Percentiles rank a stretch among this genome's conserved stretches.
phyloP scores from a whole-genome alignment of 768 basidiomycete species.

The Brasilioporus rufonigricans region DNA sequence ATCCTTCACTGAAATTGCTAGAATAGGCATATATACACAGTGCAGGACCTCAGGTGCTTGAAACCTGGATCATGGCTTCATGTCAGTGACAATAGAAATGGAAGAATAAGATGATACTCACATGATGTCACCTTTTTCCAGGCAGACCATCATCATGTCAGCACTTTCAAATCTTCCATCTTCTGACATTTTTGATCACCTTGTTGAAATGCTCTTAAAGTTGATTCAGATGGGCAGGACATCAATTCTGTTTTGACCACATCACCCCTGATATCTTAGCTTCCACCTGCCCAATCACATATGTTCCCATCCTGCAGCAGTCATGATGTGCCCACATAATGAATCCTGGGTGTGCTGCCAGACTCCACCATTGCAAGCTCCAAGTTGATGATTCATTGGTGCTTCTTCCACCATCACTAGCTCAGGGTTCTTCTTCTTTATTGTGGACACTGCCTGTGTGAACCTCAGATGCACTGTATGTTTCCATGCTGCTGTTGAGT shows the following conservation, averaged over 20 bases:
- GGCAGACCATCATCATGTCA: neutral
- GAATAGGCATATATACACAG: neutral
- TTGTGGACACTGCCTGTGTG: neutral
- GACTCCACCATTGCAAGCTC: slow-evolving; percentile 2
- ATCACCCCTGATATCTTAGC: slow-evolving; percentile 2
- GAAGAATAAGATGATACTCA: neutral
- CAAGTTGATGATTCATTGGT: neutral
- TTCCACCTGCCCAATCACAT: neutral
- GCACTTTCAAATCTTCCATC: neutral
- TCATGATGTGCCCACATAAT: neutral
- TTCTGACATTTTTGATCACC: neutral
- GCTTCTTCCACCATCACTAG: neutral
- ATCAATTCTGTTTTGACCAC: neutral
- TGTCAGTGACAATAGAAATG: neutral
- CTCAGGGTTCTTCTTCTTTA: neutral
- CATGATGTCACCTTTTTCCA: neutral
- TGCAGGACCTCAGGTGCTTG: neutral
- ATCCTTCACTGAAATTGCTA: too few species aligned
- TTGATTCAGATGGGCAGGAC: neutral
- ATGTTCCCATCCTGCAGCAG: neutral
- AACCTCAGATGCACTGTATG: neutral
- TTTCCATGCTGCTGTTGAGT: neutral
- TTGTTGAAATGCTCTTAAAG: neutral
- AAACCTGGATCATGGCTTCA: neutral
- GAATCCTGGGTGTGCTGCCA: neutral